These are phyloP conservation scores for Skeletonema potamos DNA, from an alignment of 108 stramenopile species.

Conservation along the genomic window DNA sequence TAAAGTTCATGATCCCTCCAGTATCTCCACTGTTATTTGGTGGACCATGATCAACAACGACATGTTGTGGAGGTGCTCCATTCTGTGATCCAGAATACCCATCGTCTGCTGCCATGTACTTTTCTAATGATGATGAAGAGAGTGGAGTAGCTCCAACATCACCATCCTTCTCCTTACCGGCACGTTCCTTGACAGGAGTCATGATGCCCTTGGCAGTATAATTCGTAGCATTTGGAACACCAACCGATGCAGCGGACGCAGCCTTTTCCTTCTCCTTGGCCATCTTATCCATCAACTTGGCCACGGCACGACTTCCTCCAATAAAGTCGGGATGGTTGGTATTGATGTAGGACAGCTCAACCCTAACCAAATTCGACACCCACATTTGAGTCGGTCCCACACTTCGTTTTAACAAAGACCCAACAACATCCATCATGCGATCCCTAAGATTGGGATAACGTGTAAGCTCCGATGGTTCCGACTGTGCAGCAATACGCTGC, in stretches of 20 bases:
- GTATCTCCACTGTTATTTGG: constrained; percentile 26
- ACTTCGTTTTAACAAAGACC: constrained; percentile 63
- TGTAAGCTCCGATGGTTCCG: constrained; percentile 86
- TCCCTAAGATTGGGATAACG: constrained; percentile 92
- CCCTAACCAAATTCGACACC: constrained; percentile 93
- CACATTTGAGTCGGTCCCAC: constrained; percentile 90
- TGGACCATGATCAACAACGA: constrained; percentile 26
- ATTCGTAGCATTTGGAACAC: background rate
- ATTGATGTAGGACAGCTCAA: constrained; percentile 97
- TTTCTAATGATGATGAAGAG: constrained; percentile 50
- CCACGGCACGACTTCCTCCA: constrained; percentile 91
- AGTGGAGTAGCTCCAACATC: constrained; percentile 50
- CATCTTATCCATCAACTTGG: constrained; percentile 79
- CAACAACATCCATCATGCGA: constrained; percentile 89
- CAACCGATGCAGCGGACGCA: constrained; percentile 17
- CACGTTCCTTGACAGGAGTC: constrained; percentile 31
- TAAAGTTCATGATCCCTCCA: constrained; percentile 91
- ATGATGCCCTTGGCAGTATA: constrained; percentile 13
- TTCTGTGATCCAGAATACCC: constrained; percentile 40
- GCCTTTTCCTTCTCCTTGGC: constrained; percentile 63
- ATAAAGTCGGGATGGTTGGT: constrained; percentile 99
- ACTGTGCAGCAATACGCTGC: constrained; percentile 88
- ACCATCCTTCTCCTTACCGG: background rate
- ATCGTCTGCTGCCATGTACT: constrained; percentile 52
- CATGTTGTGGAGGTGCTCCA: constrained; percentile 53